phyloP scores from a whole-genome alignment of 495 filamentous ascomycete genomes.

The Cryomyces antarcticus region DNA sequence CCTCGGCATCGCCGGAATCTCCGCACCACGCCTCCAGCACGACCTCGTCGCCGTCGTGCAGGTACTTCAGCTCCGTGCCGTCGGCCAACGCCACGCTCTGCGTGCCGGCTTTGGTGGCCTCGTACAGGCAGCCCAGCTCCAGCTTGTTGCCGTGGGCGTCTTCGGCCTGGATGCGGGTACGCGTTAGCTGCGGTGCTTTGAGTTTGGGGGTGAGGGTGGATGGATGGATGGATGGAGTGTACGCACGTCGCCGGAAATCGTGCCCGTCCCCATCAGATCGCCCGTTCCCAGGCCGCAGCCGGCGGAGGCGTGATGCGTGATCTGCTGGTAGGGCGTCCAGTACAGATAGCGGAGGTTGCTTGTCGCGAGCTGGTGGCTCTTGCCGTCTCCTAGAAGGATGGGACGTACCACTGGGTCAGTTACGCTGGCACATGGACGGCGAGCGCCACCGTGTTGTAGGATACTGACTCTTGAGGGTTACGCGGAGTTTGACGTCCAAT shows the following conservation, averaged over 20 bases:
- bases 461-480: slow-evolving; percentile 2
- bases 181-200: background rate
- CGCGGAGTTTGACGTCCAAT: slow-evolving; percentile 9
- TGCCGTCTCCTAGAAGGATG: slow-evolving; percentile 1
- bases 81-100: background rate
- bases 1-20: background rate
- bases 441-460: background rate
- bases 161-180: background rate
- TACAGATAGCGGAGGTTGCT: slow-evolving; percentile 12
- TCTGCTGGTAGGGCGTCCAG: slow-evolving; percentile 13
- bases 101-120: background rate
- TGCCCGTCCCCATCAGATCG: slow-evolving; percentile 13
- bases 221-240: background rate
- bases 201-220: background rate
- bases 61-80: background rate
- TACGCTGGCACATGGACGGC: background rate
- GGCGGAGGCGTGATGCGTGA: slow-evolving; percentile 11
- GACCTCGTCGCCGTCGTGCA: background rate
- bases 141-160: background rate
- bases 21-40: background rate
- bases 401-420: background rate
- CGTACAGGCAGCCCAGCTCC: background rate
- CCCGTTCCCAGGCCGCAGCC: slow-evolving; percentile 10
- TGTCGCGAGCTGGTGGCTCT: slow-evolving; percentile 2
- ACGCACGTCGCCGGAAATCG: slow-evolving; percentile 8